phyloP scores from a whole-genome alignment of 2,329 filamentous ascomycete genomes.

The Penicillium sp. region DNA sequence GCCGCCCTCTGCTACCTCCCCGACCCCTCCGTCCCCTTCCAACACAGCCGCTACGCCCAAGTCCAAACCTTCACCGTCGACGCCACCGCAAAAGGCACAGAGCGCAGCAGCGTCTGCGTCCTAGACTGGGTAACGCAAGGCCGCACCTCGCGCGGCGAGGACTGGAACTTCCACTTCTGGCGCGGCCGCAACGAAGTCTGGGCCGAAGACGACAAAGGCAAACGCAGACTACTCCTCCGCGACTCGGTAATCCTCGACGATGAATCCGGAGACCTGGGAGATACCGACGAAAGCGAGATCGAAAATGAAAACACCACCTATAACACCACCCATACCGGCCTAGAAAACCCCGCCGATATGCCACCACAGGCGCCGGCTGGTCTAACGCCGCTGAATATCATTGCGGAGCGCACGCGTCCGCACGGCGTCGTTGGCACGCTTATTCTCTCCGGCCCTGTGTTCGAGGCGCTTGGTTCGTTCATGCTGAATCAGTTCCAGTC shows the following conservation, averaged over 20 bases:
- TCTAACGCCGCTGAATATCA: constrained; percentile 25
- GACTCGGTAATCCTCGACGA: constrained; percentile 77
- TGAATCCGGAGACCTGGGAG: constrained; percentile 32
- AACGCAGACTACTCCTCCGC: constrained; percentile 68
- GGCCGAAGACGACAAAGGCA: constrained; percentile 35
- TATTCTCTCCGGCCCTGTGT: constrained; percentile 71
- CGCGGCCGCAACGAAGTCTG: constrained; percentile 80
- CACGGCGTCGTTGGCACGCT: constrained; percentile 80
- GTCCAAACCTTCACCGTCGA: constrained; percentile 70
- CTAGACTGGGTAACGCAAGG: constrained; percentile 95
- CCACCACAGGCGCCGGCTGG: constrained; percentile 18
- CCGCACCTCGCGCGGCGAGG: constrained; percentile 76
- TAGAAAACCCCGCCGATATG: constrained; percentile 8
- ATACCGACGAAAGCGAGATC: constrained; percentile 22
- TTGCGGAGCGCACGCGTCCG: constrained; percentile 64
- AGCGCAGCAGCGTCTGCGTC: constrained; percentile 65
- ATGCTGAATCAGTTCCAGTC: constrained; percentile 75
- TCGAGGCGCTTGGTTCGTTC: constrained; percentile 65
- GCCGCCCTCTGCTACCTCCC: constrained; percentile 67
- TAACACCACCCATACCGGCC: constrained; percentile 8
- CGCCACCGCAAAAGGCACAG: constrained; percentile 36
- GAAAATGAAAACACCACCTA: constrained; percentile 33
- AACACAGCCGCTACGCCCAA: constrained; percentile 79
- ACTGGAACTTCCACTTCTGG: constrained; percentile 81
- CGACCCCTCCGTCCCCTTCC: constrained; percentile 91